Percentiles rank a stretch among this genome's conserved stretches.
These are phyloP conservation scores for Backusella tarrabulga DNA, from an alignment of 192 early-diverging fungal genomes.

Conservation along the genomic window DNA sequence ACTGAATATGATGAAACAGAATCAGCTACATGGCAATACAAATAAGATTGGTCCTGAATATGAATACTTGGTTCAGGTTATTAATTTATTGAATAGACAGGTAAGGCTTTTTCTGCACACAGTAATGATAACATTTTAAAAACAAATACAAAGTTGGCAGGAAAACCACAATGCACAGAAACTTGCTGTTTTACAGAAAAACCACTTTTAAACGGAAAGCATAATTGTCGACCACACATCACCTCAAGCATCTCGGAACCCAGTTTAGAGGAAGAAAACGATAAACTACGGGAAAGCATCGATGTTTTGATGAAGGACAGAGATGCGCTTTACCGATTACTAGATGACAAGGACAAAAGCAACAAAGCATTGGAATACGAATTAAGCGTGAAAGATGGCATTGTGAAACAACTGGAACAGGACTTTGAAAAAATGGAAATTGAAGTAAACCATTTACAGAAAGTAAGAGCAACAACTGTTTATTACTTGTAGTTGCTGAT, in stretches of 20 bases:
- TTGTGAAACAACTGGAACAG: slow-evolving; percentile 38
- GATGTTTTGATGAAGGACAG: slow-evolving; percentile 18
- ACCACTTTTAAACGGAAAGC: slow-evolving; percentile 27
- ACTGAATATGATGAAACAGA: slow-evolving; percentile 25
- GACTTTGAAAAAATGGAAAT: slow-evolving; percentile 37
- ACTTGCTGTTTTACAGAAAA: slow-evolving; percentile 37
- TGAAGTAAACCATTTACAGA: slow-evolving; percentile 27
- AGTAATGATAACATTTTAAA: neutral
- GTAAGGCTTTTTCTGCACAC: neutral
- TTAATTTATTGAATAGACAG: slow-evolving; percentile 38
- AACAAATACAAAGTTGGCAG: slow-evolving; percentile 19
- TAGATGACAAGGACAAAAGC: slow-evolving; percentile 34
- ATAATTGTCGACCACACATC: slow-evolving; percentile 37
- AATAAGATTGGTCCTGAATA: slow-evolving; percentile 39
- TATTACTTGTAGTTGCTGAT: neutral
- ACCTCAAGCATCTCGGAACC: slow-evolving; percentile 22
- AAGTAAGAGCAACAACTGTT: slow-evolving; percentile 14
- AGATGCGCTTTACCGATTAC: slow-evolving; percentile 22
- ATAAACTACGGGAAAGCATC: slow-evolving; percentile 14
- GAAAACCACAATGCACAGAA: slow-evolving; percentile 26
- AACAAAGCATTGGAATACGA: slow-evolving; percentile 34
- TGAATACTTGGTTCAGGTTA: slow-evolving; percentile 43
- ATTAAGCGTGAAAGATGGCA: slow-evolving; percentile 33
- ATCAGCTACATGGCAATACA: slow-evolving; percentile 25
- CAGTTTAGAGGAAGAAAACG: slow-evolving; percentile 27